phyloP scores from a whole-genome alignment of 2,329 filamentous ascomycete species.

The Atkinsonella hypoxylon region DNA sequence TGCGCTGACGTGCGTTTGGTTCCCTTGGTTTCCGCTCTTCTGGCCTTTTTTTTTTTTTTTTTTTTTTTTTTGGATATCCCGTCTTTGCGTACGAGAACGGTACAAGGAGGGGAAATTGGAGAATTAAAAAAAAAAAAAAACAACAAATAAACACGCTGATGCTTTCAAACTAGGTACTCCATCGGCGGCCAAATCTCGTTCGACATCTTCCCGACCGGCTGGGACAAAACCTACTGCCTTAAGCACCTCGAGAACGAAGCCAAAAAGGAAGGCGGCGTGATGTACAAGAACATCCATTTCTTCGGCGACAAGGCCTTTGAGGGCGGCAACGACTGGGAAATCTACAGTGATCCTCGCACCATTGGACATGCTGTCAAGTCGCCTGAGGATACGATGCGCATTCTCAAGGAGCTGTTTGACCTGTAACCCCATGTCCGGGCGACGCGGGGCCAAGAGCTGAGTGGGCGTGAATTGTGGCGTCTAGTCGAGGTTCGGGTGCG shows the following conservation, averaged over 20 bases:
- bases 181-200: conserved; percentile 98
- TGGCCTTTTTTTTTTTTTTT: no score
- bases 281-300: conserved; percentile 88
- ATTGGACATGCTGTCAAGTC: conserved; percentile 73
- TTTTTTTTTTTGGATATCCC: no score
- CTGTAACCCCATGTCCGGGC: conserved; percentile 27
- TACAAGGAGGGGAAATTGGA: no score
- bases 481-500: no score
- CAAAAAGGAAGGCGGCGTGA: conserved; percentile 53
- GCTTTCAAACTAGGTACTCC: conserved; percentile 51
- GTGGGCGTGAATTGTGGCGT: no score
- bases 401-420: conserved; percentile 72
- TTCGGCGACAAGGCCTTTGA: conserved; percentile 91
- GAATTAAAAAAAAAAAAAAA: no score
- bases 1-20: conserved; percentile 55
- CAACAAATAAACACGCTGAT: not conserved
- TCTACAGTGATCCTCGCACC: conserved; percentile 70
- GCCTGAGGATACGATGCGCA: conserved; percentile 70
- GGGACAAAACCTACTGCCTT: conserved; percentile 98
- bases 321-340: conserved; percentile 94
- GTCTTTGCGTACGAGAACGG: no score
- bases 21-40: not conserved
- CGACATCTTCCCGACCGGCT: conserved; percentile 90
- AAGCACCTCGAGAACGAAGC: conserved; percentile 75
- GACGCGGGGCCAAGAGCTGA: not conserved